phyloP scores from a whole-genome alignment of 1,284 basidiomycete genomes.

The Cryptococcus floricola region DNA sequence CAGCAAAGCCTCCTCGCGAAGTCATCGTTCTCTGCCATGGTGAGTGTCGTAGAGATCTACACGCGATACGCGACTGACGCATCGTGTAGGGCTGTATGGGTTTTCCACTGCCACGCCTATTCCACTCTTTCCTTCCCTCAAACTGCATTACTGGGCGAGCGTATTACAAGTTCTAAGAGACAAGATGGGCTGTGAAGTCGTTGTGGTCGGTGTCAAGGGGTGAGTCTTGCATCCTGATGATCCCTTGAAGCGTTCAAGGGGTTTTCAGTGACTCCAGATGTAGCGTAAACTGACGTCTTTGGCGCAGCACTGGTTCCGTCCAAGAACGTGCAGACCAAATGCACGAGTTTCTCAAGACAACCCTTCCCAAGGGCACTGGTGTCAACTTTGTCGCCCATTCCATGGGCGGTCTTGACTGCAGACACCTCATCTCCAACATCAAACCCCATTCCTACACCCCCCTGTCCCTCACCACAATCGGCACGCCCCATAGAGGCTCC shows the following conservation, averaged over 20 bases:
- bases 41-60: constrained; percentile 48
- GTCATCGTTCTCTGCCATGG: constrained; percentile 95
- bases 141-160: constrained; percentile 94
- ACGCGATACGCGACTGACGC: neutral
- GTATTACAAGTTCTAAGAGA: constrained; percentile 77
- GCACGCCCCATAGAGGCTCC: constrained; percentile 91
- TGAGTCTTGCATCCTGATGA: constrained; percentile 48
- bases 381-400: constrained; percentile 94
- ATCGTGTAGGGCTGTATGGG: constrained; percentile 74
- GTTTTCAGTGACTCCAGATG: too few relatives aligned
- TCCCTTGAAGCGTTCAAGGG: neutral
- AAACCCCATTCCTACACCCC: constrained; percentile 79
- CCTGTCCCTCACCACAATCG: constrained; percentile 81
- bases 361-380: constrained; percentile 61
- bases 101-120: constrained; percentile 76
- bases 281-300: neutral
- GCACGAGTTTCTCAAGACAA: constrained; percentile 67
- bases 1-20: constrained; percentile 71
- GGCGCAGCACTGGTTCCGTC: constrained; percentile 80
- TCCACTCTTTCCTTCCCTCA: constrained; percentile 59
- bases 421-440: constrained; percentile 83
- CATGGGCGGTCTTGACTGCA: constrained; percentile 90
- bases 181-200: constrained; percentile 83
- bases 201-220: constrained; percentile 93
- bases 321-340: constrained; percentile 74